Base-by-base conservation (phyloP, 2,329 filamentous ascomycete species). In the Cordyceps fumosorosea region DNA sequence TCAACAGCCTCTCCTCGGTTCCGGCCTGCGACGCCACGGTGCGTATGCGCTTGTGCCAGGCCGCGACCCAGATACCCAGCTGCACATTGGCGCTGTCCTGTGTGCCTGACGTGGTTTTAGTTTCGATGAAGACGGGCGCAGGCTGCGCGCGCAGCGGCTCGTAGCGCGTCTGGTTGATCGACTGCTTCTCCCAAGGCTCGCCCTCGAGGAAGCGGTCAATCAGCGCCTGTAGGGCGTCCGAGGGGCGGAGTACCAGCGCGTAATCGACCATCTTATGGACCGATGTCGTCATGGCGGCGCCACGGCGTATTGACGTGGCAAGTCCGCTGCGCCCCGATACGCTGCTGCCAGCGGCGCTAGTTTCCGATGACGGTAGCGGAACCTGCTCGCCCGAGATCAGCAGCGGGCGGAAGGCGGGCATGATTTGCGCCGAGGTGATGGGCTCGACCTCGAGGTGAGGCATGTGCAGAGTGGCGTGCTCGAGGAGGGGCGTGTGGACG, bases 231-330 rank as follows among this genome's bases (percentile, higher is more conserved):
- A 56, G 24, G 22, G 54, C 2, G 22, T 56, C 54, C 3, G 22
- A 32, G 22, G 54, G 54, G 20, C 7, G 40, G 5, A 56, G 16
- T 6, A 26, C 40, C 22, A 56, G 18, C 14, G 40, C 54, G 18
- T 56, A 56, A 22, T 56, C 54, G 40, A 47, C 54, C 54, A 56
- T 56, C 22, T 56, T 56, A 56, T 56, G 54, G 40, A 32, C n/a
- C 40, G 40, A 56, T 4, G 40, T 20, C 2, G 37, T 10, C 1
- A 47, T 32, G 24, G 54, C 6, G 14, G 54, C 10, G 16, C 8
- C 3, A 7, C 3, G 29, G 29, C 5, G 29, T 4, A 7, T 7
- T 5, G 29, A 7, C 29, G 29, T 5, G 29, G 29, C 29, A 29
- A 29, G 5, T 5, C 29, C 20, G 32, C 32, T 40, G 32, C 20